Evolutionary conservation across 176 grass and related monocot species (phyloP), one percentile per base, ranked within the genome.

Genomic region (Zea mays): DNA sequence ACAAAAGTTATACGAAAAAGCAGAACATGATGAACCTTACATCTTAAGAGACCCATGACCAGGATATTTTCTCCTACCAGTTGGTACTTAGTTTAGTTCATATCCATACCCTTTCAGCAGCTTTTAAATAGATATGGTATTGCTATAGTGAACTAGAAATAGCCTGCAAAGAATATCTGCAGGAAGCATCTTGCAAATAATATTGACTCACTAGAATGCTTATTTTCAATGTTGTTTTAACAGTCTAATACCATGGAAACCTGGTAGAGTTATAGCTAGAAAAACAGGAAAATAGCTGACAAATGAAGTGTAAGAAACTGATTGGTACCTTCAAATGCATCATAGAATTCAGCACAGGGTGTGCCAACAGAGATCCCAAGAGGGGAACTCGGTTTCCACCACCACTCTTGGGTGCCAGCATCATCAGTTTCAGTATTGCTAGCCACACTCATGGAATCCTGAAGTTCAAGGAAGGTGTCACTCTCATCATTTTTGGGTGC

Each of bases 241-340:
- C 14, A 72, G 19, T 65, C 54, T 48, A 81, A 41, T 34, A 65
- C 45, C n/a, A 59, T 59, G 6, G 21, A 43, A 78, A 71, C 13
- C 83, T 41, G 10, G 20, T 50, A 27, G 4, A 13, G 3, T 69
- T 19, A 8, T 6, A 27, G 8, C 8, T 54, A 75, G 27, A 36
- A 42, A 55, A 61, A 20, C 19, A 17, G n/a, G 67, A 8, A 7
- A 17, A 5, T 54, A 33, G 34, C 41, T 13, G 5, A 14, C 19
- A 5, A 27, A 34, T 1, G 79, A 66, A 73, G 46, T 13, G 4
- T 16, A 74, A 54, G 0, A 6, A 78, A 76, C 3, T 42, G 63
- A 65, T 80, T 36, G 19, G 36, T 95, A 99, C 96, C 96, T 93
- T 99, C 92, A 9, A 91, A 90, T 7, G 96, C 92, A 40, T 99